Percentiles rank a stretch among this genome's conserved stretches.
Evolutionary conservation across 75 land plant genomes (phyloP).

Genomic region (Sequoia sempervirens): DNA sequence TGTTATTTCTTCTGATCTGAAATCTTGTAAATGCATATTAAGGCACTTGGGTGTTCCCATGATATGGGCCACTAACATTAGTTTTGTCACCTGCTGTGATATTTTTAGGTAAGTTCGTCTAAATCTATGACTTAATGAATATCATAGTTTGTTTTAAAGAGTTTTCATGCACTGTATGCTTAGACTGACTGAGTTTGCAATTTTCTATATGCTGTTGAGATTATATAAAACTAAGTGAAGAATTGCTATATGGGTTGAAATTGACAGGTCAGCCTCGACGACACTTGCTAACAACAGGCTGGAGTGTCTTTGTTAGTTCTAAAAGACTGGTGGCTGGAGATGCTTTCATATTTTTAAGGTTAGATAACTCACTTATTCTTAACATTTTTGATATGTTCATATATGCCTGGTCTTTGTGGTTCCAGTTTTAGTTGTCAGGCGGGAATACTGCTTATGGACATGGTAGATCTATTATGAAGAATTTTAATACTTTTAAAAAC

Average conservation of each 20-base stretch:
- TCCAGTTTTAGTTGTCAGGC: not conserved
- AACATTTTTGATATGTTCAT: not conserved
- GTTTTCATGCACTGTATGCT: not conserved
- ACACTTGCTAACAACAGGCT: conserved; percentile 56
- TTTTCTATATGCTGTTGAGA: not conserved
- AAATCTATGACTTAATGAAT: too few relatives aligned
- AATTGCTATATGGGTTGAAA: not conserved
- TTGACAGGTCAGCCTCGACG: conserved; percentile 50
- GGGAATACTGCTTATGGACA: not conserved
- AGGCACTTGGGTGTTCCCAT: not conserved
- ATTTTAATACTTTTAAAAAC: not conserved
- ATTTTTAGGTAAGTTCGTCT: not conserved
- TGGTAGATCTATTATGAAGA: not conserved
- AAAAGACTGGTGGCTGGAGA: conserved; percentile 55
- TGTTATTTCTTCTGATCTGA: not conserved
- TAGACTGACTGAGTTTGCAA: not conserved
- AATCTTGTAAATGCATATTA: not conserved
- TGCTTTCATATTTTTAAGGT: conserved; percentile 53
- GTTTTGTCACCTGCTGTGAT: not conserved
- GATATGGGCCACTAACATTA: not conserved
- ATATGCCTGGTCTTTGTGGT: not conserved
- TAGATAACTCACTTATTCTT: not conserved
- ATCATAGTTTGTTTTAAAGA: not conserved
- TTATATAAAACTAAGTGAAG: not conserved
- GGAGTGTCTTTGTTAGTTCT: conserved; percentile 56